Percentiles rank a stretch among this genome's conserved stretches.
Evolutionary conservation across 2,329 filamentous ascomycete species (phyloP).

Genomic region (Calonectria multiphialidica): DNA sequence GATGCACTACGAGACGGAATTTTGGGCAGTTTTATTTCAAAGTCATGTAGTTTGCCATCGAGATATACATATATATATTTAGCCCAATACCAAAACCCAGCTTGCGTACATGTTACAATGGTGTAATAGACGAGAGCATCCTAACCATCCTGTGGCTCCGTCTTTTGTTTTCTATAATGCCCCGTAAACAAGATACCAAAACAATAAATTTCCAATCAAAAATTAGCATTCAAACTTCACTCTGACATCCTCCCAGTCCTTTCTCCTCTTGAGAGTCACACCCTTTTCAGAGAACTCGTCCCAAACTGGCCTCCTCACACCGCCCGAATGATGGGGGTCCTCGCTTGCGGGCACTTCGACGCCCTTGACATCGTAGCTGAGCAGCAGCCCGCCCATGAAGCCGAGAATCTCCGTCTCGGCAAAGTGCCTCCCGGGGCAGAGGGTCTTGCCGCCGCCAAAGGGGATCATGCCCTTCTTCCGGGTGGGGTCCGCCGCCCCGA

Average conservation of each 20-base stretch:
- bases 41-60: background rate
- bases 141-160: background rate
- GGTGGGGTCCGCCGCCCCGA: background rate
- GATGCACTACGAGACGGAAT: background rate
- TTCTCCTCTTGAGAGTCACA: background rate
- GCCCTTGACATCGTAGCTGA: conserved; percentile 13
- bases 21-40: background rate
- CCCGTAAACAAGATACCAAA: too few relatives aligned
- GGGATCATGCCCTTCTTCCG: conserved; percentile 18
- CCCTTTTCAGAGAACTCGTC: background rate
- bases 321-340: conserved; percentile 7
- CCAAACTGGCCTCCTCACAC: background rate
- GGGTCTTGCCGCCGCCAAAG: conserved; percentile 23
- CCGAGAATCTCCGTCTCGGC: conserved; percentile 20
- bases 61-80: background rate
- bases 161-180: background rate
- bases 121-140: background rate
- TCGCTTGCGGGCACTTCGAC: conserved; percentile 1
- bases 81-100: background rate
- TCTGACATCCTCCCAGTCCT: conserved; percentile 9
- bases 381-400: conserved; percentile 7
- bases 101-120: background rate
- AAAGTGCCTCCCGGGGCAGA: conserved; percentile 26
- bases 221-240: background rate
- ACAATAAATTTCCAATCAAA: background rate